Percentiles rank a stretch among this genome's conserved stretches.
Conservation (phyloP, 2,329 filamentous ascomycete species). For the Furcasterigmium sp. region DNA sequence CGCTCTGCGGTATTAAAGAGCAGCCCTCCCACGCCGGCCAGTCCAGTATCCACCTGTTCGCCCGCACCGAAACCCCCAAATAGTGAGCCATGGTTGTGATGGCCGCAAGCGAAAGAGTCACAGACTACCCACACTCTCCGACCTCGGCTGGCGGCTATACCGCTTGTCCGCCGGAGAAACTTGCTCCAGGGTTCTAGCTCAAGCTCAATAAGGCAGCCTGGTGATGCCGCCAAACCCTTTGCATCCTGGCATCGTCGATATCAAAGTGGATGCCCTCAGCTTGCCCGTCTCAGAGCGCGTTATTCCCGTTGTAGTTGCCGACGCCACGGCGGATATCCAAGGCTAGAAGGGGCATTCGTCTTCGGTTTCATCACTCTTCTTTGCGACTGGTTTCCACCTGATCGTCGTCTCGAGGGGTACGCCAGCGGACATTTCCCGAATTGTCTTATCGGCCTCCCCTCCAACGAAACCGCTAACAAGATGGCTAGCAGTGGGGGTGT, state of each 20-base stretch:
- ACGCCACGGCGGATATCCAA: slow-evolving; percentile 1
- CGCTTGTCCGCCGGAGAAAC: not conserved
- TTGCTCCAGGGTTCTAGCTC: too few species aligned
- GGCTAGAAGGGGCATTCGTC: slow-evolving; percentile 1
- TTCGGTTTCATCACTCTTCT: not conserved
- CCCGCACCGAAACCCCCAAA: not conserved
- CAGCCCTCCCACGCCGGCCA: not conserved
- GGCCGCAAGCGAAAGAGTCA: not conserved
- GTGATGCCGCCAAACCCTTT: slow-evolving; percentile 1
- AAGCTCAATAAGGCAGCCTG: not conserved
- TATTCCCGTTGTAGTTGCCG: slow-evolving; percentile 1
- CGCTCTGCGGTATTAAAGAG: not conserved
- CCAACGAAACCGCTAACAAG: too few species aligned
- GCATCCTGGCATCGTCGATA: slow-evolving; percentile 1
- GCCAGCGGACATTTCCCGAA: not conserved
- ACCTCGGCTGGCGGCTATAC: not conserved
- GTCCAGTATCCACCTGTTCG: not conserved
- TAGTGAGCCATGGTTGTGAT: not conserved
- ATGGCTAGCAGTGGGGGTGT: not conserved
- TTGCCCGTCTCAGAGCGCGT: not conserved
- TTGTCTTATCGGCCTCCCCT: not conserved
- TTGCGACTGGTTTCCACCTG: not conserved
- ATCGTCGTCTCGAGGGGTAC: not conserved
- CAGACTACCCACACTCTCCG: not conserved
- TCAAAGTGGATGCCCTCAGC: not conserved